Base-by-base conservation (phyloP, 2,329 filamentous ascomycete species). In the Ophiostoma angusticollis region DNA sequence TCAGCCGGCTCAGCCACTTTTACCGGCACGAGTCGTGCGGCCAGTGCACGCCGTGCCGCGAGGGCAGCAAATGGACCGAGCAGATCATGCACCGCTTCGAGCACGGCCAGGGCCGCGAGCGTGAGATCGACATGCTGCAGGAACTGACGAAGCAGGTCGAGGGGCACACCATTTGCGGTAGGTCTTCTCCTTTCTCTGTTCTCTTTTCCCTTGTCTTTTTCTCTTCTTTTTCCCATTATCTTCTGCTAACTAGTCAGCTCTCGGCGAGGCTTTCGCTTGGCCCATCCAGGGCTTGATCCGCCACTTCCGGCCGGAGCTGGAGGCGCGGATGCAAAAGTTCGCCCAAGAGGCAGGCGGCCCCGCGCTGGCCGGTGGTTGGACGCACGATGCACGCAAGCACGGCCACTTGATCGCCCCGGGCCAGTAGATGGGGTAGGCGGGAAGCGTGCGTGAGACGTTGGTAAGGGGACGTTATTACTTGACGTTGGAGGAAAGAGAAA, bases 91-190 rank as follows among this genome's bases (percentile, higher is more conserved):
- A 82, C 62, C 81, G 91, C 41, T 93, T 98, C 53, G 86, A 93
- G 70, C 82, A 83, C 61, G 91, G 91, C 43, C 77, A 84, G 62
- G 91, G 84, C 44, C 78, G 84, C 46, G 78, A 80, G 61, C 74
- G 91, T 45, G 91, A 98, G 66, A 98, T 98, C 59, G 91, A 98
- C 61, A 98, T 98, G 91, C 74, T 98, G 50, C 91, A 95, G 68
- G 91, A 98, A 70, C 68, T 98, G 52, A 98, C 91, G 47, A 98
- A 98, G 74, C 91, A 98, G 67, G 91, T 98, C 45, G 91, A 98
- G 68, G 91, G 91, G 9, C 91, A 98, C 70, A 96, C 91, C 34
- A 98, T 98, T 56, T 98, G 91, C 64, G 91, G 78, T 82, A 74
- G 58, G 76, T 68, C 24, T 21, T 28, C 34, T 3, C 28, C 23